Percentiles rank a stretch among this genome's conserved stretches.
phyloP scores from a whole-genome alignment of 768 basidiomycete species.

The Mycena epipterygia region DNA sequence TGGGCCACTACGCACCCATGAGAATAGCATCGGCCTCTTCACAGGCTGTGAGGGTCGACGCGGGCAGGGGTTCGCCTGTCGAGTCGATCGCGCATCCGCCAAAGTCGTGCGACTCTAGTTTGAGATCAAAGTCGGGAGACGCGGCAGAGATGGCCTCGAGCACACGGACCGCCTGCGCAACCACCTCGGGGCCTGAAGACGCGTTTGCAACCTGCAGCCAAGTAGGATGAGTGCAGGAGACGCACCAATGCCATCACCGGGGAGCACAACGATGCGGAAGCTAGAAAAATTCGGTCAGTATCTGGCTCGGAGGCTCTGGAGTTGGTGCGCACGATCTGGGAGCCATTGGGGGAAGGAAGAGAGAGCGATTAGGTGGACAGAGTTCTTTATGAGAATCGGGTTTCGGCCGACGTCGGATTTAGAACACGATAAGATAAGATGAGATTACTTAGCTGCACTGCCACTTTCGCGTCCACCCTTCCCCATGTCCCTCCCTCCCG shows the following conservation, averaged over 20 bases:
- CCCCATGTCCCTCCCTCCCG: constrained; percentile 82
- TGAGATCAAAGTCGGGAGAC: constrained; percentile 76
- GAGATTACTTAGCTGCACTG: no score
- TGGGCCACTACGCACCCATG: constrained; percentile 74
- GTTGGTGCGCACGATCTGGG: constrained; percentile 57
- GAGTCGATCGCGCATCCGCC: constrained; percentile 96
- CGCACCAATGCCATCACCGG: constrained; percentile 95
- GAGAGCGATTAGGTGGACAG: neutral
- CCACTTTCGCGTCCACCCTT: neutral
- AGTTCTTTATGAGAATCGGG: neutral
- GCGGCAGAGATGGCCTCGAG: constrained; percentile 78
- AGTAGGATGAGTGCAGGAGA: constrained; percentile 48
- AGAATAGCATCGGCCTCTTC: constrained; percentile 95
- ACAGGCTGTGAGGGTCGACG: constrained; percentile 89
- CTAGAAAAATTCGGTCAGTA: constrained; percentile 53
- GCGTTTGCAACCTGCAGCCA: neutral
- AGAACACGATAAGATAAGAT: neutral
- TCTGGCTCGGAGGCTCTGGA: neutral
- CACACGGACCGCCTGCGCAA: constrained; percentile 86
- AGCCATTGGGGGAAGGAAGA: constrained; percentile 48
- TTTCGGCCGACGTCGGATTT: neutral
- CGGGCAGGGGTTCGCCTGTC: constrained; percentile 86
- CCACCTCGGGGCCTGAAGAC: constrained; percentile 86
- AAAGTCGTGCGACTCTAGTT: constrained; percentile 83
- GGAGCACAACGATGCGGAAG: constrained; percentile 89